Evolutionary conservation across 495 filamentous ascomycete genomes (phyloP), one percentile per base, ranked within the genome.

Genomic region (Acidiella bohemica): DNA sequence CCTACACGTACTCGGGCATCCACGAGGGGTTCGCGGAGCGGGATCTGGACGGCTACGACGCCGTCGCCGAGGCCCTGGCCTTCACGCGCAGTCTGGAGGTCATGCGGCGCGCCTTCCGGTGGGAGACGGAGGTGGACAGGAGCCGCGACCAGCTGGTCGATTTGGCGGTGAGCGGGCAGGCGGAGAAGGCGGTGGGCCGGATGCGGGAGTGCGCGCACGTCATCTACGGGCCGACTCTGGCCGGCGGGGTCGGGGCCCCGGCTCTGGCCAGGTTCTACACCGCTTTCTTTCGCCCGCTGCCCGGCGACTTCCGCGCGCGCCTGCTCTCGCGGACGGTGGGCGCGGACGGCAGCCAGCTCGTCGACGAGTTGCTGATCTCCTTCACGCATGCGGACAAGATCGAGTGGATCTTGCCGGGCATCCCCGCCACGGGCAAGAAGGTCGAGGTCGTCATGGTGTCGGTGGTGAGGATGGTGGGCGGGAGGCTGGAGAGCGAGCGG

Each of bases 371-470:
- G 4, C 64, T 67, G 36, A 50, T 68, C 3, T 50, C 65, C 2
- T 87, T 85, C 48, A 78, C 77, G 20, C 86, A 94, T 51, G 72
- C 79, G 9, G 62, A 68, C 5, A 67, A 69, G 29, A 68, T 93
- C 18, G 77, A 79, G 23, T 93, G 84, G 86, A 74, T 93, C 51
- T 59, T 88, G 0, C 85, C 85, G 0, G 81, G 78, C 0, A 65
- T 93, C 0, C 73, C 79, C 0, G 70, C 84, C 3, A 93, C 84
- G 1, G 62, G 72, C 30, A 72, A 67, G 36, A 59, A 65, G 23
- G 70, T 90, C 2, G 73, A 81, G 39, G 63, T 93, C 11, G 73
- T 81, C 0, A 61, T 92, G 14, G 79, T 84, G 3, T 75, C 70
- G 46, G 76, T 92, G 9, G 79, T 90, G 20, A 77, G 77, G 42